Evolutionary conservation across 306 rosid species (phyloP).

Genomic region (Quercus alba): DNA sequence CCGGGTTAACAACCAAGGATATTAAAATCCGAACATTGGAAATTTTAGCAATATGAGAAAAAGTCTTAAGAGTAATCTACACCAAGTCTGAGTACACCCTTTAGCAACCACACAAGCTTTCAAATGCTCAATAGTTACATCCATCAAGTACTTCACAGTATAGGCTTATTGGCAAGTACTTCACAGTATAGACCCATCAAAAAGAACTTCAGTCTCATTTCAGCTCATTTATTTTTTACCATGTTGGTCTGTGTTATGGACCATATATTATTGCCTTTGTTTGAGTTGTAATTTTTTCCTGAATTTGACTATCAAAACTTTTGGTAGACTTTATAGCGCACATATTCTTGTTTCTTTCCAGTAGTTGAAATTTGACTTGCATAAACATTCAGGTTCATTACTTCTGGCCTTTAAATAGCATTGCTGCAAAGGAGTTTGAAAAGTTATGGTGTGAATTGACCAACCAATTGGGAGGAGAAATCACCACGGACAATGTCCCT

Average conservation of each 20-base stretch:
- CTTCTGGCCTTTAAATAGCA: constrained; percentile 67
- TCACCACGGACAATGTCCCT: constrained; percentile 47
- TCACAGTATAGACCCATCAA: no score
- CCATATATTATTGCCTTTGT: neutral
- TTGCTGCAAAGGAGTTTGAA: constrained; percentile 54
- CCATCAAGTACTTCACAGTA: no score
- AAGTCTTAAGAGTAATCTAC: no score
- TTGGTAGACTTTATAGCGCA: neutral
- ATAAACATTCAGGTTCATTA: constrained; percentile 58
- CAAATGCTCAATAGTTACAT: no score
- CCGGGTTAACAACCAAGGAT: no score
- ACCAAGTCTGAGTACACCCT: no score
- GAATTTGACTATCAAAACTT: neutral
- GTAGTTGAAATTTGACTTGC: constrained; percentile 12
- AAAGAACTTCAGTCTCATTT: neutral
- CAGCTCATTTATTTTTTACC: neutral
- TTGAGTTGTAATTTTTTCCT: neutral
- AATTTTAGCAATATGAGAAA: no score
- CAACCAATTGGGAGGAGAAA: constrained; percentile 46
- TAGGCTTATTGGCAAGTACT: no score
- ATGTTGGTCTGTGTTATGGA: neutral
- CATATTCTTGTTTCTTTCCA: neutral
- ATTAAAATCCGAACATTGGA: no score
- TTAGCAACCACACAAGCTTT: no score
- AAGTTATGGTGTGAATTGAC: constrained; percentile 69